These are phyloP conservation scores for Aphanomyces invadans DNA, from an alignment of 352 stramenopile species.

Conservation along the genomic window DNA sequence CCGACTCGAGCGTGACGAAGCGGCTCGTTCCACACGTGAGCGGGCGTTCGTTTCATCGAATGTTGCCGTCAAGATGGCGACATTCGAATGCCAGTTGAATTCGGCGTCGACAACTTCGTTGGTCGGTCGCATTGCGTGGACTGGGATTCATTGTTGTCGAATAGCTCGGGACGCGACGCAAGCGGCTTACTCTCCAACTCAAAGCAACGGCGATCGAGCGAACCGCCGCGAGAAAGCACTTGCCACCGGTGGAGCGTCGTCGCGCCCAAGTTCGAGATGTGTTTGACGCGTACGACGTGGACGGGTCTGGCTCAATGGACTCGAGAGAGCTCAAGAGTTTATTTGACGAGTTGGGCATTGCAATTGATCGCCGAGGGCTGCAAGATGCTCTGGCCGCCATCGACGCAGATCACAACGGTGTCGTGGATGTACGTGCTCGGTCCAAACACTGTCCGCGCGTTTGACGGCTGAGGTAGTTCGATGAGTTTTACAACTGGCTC, in stretches of 20 bases:
- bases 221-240: not conserved
- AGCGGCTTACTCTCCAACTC: not conserved
- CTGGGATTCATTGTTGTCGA: not conserved
- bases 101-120: not conserved
- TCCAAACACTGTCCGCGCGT: too few relatives aligned
- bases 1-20: not conserved
- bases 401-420: conserved; percentile 40
- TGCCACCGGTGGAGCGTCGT: not conserved
- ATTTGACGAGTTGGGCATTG: conserved; percentile 45
- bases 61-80: not conserved
- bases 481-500: conserved; percentile 44
- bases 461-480: conserved; percentile 8
- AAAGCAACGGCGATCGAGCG: not conserved
- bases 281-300: conserved; percentile 53
- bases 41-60: not conserved
- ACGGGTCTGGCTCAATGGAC: conserved; percentile 49
- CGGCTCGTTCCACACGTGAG: not conserved
- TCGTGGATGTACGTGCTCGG: conserved; percentile 33
- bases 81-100: not conserved
- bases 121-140: not conserved
- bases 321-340: conserved; percentile 37
- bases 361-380: conserved; percentile 27
- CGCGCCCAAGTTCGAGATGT: conserved; percentile 4
- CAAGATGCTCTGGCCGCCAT: conserved; percentile 30
- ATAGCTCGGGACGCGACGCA: not conserved